Percentiles rank a stretch among this genome's conserved stretches.
These are phyloP conservation scores for Hypoxylon rickii DNA, from an alignment of 495 filamentous ascomycete species.

Conservation along the genomic window DNA sequence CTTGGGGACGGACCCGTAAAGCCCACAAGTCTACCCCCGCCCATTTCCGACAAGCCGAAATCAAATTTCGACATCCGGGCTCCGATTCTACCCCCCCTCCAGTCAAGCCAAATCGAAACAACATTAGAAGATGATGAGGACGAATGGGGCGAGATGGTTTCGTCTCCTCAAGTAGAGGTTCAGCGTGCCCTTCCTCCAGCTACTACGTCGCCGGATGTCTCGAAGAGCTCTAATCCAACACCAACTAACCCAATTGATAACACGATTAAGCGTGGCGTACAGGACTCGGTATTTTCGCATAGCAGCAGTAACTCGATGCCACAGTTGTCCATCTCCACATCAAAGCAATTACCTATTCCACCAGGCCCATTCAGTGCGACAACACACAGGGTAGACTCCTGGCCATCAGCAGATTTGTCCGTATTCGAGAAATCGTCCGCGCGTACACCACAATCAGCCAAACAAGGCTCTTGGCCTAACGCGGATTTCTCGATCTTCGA, in stretches of 20 bases:
- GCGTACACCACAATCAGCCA: slow-evolving; percentile 8
- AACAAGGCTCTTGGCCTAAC: slow-evolving; percentile 40
- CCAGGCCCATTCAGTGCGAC: background rate
- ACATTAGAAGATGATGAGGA: slow-evolving; percentile 48
- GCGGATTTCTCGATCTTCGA: slow-evolving; percentile 49
- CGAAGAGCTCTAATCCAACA: background rate
- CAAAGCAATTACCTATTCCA: slow-evolving; percentile 2
- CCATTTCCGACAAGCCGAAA: background rate
- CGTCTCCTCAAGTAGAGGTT: slow-evolving; percentile 44
- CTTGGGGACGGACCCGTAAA: background rate
- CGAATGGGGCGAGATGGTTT: slow-evolving; percentile 62
- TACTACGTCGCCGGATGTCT: background rate
- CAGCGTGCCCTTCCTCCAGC: slow-evolving; percentile 2
- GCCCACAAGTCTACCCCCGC: background rate
- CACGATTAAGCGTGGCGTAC: background rate
- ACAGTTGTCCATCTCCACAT: slow-evolving; percentile 8
- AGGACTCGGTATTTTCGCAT: background rate
- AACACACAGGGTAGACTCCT: slow-evolving; percentile 10
- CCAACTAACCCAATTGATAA: background rate
- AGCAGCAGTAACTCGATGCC: slow-evolving; percentile 6
- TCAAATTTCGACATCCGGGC: background rate
- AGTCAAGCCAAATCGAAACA: background rate
- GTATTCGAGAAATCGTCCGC: slow-evolving; percentile 17
- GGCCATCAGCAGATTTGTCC: slow-evolving; percentile 27
- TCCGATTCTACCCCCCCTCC: background rate